Evolutionary conservation across 257 asterid species (phyloP).

Genomic region (Ligustrum vulgare): DNA sequence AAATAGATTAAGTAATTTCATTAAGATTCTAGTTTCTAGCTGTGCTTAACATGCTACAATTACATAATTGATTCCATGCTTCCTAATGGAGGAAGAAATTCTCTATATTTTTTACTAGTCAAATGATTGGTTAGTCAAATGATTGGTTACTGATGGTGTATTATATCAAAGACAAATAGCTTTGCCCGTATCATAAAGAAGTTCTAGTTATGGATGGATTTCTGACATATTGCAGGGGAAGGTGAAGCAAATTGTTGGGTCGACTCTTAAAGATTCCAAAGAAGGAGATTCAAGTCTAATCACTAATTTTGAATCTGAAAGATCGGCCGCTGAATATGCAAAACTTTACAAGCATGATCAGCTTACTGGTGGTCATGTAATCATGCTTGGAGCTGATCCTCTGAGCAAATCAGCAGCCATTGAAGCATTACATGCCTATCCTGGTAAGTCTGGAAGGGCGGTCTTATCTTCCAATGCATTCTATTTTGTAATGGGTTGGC

Average conservation of each 20-base stretch:
- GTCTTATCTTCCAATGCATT: conserved; percentile 3
- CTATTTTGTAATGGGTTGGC: neutral
- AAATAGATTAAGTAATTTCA: neutral
- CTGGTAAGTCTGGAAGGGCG: conserved; percentile 48
- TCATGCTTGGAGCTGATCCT: conserved; percentile 98
- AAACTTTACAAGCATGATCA: conserved; percentile 72
- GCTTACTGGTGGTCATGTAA: conserved; percentile 91
- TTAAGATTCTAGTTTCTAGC: neutral
- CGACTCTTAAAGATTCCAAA: conserved; percentile 81
- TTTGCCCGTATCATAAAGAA: neutral
- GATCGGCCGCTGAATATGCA: conserved; percentile 89
- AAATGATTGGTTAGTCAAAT: neutral
- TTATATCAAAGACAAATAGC: neutral
- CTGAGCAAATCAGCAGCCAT: conserved; percentile 76
- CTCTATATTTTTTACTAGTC: neutral
- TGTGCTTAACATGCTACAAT: neutral
- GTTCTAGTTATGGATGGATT: conserved; percentile 15
- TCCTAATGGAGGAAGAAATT: neutral
- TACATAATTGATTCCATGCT: neutral
- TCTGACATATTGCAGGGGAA: conserved; percentile 62
- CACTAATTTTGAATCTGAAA: conserved; percentile 89
- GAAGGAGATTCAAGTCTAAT: conserved; percentile 70
- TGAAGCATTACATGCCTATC: conserved; percentile 90
- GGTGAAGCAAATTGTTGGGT: conserved; percentile 98
- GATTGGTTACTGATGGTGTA: neutral